A percentile compares a stretch with the other conserved stretches of the same genome.
Conservation (phyloP, 2,329 filamentous ascomycete genomes). For the Curvularia verruculosa region DNA sequence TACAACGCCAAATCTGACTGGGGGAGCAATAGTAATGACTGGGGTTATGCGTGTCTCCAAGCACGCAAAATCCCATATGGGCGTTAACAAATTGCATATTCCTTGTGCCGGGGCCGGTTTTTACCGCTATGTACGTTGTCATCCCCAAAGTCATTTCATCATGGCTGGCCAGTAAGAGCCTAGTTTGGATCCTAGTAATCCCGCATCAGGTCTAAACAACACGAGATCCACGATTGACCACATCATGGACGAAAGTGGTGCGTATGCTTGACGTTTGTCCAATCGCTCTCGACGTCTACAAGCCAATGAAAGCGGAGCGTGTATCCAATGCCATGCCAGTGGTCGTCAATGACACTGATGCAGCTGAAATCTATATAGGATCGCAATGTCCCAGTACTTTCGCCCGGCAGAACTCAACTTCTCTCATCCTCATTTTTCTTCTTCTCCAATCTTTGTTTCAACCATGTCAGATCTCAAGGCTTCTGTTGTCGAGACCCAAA, state of each 20-base stretch:
- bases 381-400: conserved; percentile 16
- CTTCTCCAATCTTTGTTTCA: conserved; percentile 21
- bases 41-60: conserved; percentile 27
- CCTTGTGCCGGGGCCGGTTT: conserved; percentile 31
- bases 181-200: conserved; percentile 27
- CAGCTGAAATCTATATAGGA: conserved; percentile 27
- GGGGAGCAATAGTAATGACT: conserved; percentile 25
- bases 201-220: conserved; percentile 30
- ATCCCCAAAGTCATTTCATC: conserved; percentile 42
- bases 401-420: conserved; percentile 31
- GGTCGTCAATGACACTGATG: conserved; percentile 20
- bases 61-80: conserved; percentile 34
- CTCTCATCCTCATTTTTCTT: conserved; percentile 24
- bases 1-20: conserved; percentile 29
- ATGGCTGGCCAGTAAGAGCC: conserved; percentile 37
- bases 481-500: conserved; percentile 65
- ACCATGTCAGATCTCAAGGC: conserved; percentile 72
- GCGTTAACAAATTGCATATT: conserved; percentile 23
- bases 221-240: conserved; percentile 28
- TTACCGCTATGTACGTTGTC: conserved; percentile 18
- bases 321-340: conserved; percentile 20
- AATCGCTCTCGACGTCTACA: conserved; percentile 22
- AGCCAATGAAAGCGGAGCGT: conserved; percentile 32
- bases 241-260: conserved; percentile 29
- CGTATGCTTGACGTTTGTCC: conserved; percentile 39